These are phyloP conservation scores for Otatea glauca DNA, from an alignment of 176 grass and related monocot genomes.

Conservation along the genomic window DNA sequence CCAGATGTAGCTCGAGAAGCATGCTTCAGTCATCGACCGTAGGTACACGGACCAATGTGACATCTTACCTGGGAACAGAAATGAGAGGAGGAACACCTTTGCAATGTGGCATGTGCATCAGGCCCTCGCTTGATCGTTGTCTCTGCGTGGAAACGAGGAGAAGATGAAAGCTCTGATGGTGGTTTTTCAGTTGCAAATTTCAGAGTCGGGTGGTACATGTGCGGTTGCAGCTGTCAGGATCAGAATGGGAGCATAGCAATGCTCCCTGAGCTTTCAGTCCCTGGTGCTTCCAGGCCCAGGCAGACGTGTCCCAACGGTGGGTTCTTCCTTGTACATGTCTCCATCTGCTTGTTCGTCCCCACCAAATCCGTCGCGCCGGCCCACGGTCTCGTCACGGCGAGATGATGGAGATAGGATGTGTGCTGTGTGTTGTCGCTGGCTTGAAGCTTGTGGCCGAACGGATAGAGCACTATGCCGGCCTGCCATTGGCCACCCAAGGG, in stretches of 20 bases:
- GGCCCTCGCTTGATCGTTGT: background rate
- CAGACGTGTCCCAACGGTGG: constrained; percentile 30
- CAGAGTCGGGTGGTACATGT: constrained; percentile 34
- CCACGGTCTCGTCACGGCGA: constrained; percentile 11
- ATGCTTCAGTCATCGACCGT: background rate
- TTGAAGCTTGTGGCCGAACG: constrained; percentile 50
- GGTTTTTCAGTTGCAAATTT: constrained; percentile 40
- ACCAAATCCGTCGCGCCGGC: constrained; percentile 33
- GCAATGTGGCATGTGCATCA: constrained; percentile 40
- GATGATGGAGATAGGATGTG: constrained; percentile 29
- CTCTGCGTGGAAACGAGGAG: constrained; percentile 3
- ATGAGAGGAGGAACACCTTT: constrained; percentile 25
- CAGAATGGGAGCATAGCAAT: constrained; percentile 40
- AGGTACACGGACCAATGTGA: constrained; percentile 34
- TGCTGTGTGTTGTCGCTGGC: constrained; percentile 51
- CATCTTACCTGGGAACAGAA: constrained; percentile 50
- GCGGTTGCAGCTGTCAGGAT: constrained; percentile 42
- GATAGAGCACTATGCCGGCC: constrained; percentile 48
- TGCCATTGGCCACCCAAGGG: constrained; percentile 45
- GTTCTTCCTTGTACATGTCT: constrained; percentile 47
- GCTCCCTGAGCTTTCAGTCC: constrained; percentile 29
- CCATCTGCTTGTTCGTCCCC: constrained; percentile 36
- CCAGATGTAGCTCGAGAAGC: constrained; percentile 32
- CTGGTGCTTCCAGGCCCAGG: constrained; percentile 46
- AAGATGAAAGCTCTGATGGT: background rate